Percentiles rank a stretch among this genome's conserved stretches.
phyloP scores from a whole-genome alignment of 306 rosid species.

The Nissolia schottii region DNA sequence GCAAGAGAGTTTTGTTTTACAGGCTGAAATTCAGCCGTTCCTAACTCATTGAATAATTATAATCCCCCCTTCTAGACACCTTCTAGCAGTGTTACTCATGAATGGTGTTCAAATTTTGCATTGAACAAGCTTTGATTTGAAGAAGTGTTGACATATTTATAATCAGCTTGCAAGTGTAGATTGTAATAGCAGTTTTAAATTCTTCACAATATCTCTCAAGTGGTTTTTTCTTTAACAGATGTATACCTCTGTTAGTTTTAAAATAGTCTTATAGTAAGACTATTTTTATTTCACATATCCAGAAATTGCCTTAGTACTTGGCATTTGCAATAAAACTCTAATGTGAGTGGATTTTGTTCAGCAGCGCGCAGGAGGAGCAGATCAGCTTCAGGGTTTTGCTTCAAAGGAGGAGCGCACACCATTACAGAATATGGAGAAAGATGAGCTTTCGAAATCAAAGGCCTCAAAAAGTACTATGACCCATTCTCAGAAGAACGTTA shows the following conservation, averaged over 20 bases:
- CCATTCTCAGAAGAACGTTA: constrained; percentile 21
- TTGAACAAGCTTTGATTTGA: neutral
- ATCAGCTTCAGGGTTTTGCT: constrained; percentile 27
- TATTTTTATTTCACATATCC: neutral
- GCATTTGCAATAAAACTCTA: neutral
- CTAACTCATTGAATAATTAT: neutral
- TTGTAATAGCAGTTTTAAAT: neutral
- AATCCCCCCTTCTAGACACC: neutral
- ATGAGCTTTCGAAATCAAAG: constrained; percentile 32
- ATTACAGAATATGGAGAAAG: constrained; percentile 35
- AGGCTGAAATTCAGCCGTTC: neutral
- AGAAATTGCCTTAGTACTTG: neutral
- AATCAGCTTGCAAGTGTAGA: neutral
- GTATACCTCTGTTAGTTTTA: neutral
- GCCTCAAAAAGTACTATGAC: constrained; percentile 26
- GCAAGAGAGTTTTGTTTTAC: neutral
- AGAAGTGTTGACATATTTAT: neutral
- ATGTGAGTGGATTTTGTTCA: constrained; percentile 21
- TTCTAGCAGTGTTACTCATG: neutral
- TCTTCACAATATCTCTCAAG: neutral
- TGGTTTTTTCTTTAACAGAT: neutral
- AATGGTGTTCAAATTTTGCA: neutral
- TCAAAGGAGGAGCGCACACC: constrained; percentile 20
- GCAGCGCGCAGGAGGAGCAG: constrained; percentile 38
- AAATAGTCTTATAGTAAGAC: neutral